These are phyloP conservation scores for Trichomonascaceae sp. DNA, from an alignment of 1,139 yeast genomes.

Conservation along the genomic window DNA sequence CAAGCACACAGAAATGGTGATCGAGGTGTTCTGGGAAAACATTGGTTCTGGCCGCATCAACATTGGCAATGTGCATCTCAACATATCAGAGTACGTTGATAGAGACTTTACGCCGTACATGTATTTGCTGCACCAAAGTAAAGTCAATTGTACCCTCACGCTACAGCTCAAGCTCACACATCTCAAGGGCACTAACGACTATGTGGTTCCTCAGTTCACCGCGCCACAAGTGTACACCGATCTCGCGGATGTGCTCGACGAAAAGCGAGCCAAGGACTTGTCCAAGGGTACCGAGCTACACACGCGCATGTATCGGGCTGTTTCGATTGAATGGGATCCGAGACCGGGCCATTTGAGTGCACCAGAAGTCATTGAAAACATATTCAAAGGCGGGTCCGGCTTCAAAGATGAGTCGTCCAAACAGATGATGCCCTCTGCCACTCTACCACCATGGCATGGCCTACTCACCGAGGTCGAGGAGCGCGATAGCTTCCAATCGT, in stretches of 20 bases:
- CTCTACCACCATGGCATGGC: background rate
- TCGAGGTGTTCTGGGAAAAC: conserved; percentile 28
- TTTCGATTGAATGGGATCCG: conserved; percentile 69
- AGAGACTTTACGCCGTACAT: conserved; percentile 40
- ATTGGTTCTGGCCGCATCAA: conserved; percentile 25
- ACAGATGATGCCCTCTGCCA: background rate
- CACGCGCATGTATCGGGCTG: conserved; percentile 37
- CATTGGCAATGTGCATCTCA: conserved; percentile 55
- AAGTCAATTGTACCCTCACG: conserved; percentile 65
- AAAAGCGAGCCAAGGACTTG: conserved; percentile 10
- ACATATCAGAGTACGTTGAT: conserved; percentile 60
- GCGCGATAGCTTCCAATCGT: conserved; percentile 12
- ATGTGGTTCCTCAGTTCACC: conserved; percentile 19
- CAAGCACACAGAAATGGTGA: conserved; percentile 16
- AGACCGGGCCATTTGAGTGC: conserved; percentile 66
- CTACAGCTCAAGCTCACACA: conserved; percentile 26
- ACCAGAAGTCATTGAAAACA: conserved; percentile 59
- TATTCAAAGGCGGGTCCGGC: conserved; percentile 62
- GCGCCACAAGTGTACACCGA: conserved; percentile 24
- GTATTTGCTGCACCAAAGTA: conserved; percentile 66
- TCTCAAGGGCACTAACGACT: conserved; percentile 31
- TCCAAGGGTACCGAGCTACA: conserved; percentile 5
- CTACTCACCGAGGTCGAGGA: conserved; percentile 12
- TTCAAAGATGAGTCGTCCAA: conserved; percentile 18
- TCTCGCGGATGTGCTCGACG: conserved; percentile 22